phyloP scores from a whole-genome alignment of 805 yeast genomes.

The Groenewaldozyma tartarivorans region DNA sequence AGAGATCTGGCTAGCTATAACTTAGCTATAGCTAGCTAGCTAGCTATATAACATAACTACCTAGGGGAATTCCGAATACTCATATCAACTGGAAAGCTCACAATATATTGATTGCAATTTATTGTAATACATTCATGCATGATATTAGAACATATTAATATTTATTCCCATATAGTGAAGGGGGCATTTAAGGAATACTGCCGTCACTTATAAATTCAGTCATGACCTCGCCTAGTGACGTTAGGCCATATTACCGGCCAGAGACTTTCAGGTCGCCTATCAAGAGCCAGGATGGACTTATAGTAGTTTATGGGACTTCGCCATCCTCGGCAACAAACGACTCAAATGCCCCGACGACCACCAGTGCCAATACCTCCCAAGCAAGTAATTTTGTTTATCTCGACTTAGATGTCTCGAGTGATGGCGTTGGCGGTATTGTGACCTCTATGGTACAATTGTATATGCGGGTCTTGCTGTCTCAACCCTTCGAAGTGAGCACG shows the following conservation, averaged over 20 bases:
- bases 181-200: no score
- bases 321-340: background rate
- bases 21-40: no score
- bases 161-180: no score
- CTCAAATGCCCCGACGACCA: background rate
- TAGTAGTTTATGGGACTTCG: constrained; percentile 8
- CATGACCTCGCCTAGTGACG: background rate
- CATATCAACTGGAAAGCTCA: no score
- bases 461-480: constrained; percentile 57
- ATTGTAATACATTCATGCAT: no score
- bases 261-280: constrained; percentile 45
- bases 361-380: background rate
- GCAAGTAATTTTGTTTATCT: constrained; percentile 24
- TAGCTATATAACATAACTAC: no score
- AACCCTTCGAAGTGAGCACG: constrained; percentile 82
- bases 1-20: no score
- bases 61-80: no score
- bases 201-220: no score
- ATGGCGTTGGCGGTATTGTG: constrained; percentile 40
- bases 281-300: constrained; percentile 23
- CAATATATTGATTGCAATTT: no score
- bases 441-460: constrained; percentile 61
- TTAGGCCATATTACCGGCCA: constrained; percentile 67
- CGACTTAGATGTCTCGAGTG: constrained; percentile 43
- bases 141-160: no score